phyloP scores from a whole-genome alignment of 805 yeast genomes.

The Brettanomyces sp. region DNA sequence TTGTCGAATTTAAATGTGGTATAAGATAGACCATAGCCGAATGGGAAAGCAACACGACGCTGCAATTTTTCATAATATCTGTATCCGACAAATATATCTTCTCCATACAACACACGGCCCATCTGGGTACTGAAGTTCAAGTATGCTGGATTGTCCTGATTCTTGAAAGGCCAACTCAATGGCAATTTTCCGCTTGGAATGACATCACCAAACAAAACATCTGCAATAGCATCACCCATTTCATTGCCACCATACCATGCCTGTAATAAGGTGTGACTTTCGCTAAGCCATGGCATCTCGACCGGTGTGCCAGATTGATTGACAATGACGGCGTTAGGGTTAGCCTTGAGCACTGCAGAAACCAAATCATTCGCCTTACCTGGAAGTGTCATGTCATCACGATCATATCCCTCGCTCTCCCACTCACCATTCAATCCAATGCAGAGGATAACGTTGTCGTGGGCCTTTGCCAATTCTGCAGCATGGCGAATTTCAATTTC shows the following conservation, averaged over 20 bases:
- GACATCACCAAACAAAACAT: slow-evolving; percentile 48
- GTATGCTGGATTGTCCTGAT: slow-evolving; percentile 49
- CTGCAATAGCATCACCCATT: slow-evolving; percentile 50
- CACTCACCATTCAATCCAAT: slow-evolving; percentile 46
- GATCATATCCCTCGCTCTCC: slow-evolving; percentile 55
- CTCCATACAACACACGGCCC: slow-evolving; percentile 53
- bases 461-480: slow-evolving; percentile 36
- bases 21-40: slow-evolving; percentile 57
- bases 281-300: slow-evolving; percentile 41
- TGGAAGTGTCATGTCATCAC: slow-evolving; percentile 43
- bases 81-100: slow-evolving; percentile 58
- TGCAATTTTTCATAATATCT: slow-evolving; percentile 46
- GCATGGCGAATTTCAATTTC: slow-evolving; percentile 31
- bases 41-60: slow-evolving; percentile 43
- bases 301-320: slow-evolving; percentile 57
- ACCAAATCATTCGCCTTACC: slow-evolving; percentile 37
- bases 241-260: slow-evolving; percentile 55
- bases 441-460: slow-evolving; percentile 43
- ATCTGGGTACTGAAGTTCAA: slow-evolving; percentile 40
- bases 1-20: slow-evolving; percentile 36
- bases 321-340: slow-evolving; percentile 43
- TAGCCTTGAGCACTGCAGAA: slow-evolving; percentile 33
- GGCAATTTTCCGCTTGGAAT: slow-evolving; percentile 55
- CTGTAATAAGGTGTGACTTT: slow-evolving; percentile 36
- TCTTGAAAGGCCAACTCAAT: slow-evolving; percentile 41